These are phyloP conservation scores for Penicillium arizonense DNA, from an alignment of 495 filamentous ascomycete genomes.

Conservation along the genomic window DNA sequence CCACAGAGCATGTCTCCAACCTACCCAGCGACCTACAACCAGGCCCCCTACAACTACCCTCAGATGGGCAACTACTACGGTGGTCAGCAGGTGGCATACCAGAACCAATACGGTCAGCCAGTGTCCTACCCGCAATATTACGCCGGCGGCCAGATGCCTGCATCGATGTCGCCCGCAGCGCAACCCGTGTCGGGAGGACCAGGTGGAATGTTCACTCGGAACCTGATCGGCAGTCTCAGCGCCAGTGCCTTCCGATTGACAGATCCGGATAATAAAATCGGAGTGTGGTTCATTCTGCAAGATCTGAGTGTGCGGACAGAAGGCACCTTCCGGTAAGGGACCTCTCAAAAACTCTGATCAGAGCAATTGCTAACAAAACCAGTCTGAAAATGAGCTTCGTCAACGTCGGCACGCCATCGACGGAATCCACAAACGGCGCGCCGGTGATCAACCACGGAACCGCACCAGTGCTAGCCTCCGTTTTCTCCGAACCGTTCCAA, in stretches of 20 bases:
- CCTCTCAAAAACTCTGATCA: background rate
- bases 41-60: constrained; percentile 43
- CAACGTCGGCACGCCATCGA: constrained; percentile 63
- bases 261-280: constrained; percentile 79
- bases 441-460: constrained; percentile 69
- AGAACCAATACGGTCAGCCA: constrained; percentile 43
- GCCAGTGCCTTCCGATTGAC: constrained; percentile 86
- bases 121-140: constrained; percentile 43
- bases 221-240: constrained; percentile 89
- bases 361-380: constrained; percentile 3
- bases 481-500: constrained; percentile 87
- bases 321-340: constrained; percentile 76
- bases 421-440: constrained; percentile 33
- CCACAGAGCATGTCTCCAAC: constrained; percentile 41
- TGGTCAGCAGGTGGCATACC: constrained; percentile 36
- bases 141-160: constrained; percentile 32
- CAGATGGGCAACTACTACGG: constrained; percentile 44
- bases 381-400: constrained; percentile 79
- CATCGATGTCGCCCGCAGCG: constrained; percentile 36
- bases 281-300: constrained; percentile 96
- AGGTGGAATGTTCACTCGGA: constrained; percentile 92
- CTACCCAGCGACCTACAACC: constrained; percentile 32
- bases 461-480: constrained; percentile 81
- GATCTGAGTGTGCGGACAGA: constrained; percentile 94
- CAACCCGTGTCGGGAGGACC: constrained; percentile 50